Conservation (phyloP, 2,329 filamentous ascomycete species). For the Alternaria sp. region DNA sequence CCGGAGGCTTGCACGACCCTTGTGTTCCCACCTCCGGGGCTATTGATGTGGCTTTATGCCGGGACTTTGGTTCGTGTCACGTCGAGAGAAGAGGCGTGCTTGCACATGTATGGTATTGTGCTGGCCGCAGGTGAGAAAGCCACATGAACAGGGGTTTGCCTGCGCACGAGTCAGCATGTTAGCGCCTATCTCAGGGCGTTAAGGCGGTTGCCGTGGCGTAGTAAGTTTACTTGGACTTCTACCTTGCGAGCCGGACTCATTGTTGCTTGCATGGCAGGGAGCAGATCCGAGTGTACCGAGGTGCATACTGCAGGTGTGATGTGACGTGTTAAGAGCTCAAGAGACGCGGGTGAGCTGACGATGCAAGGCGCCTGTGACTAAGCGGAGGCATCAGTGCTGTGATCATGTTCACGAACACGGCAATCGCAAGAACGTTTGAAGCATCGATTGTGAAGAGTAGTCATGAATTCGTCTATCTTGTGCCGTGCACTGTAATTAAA, state of each 20-base stretch:
- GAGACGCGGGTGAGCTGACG: slow-evolving; percentile 4
- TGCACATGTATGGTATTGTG: neutral
- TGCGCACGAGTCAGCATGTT: neutral
- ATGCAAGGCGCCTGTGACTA: slow-evolving; percentile 3
- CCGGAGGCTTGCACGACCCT: neutral
- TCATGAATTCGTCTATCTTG: neutral
- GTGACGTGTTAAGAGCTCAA: neutral
- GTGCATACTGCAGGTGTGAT: too few relatives aligned
- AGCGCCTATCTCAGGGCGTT: neutral
- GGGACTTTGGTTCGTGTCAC: slow-evolving; percentile 5
- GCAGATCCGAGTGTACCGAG: neutral
- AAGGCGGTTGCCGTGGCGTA: slow-evolving; percentile 3
- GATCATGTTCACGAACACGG: neutral
- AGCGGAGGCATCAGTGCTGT: neutral
- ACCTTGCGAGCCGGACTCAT: neutral
- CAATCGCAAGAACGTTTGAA: neutral
- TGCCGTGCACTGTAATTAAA: neutral
- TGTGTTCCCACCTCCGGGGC: neutral
- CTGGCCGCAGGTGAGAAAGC: slow-evolving; percentile 2
- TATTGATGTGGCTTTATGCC: slow-evolving; percentile 2
- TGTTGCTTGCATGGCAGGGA: neutral
- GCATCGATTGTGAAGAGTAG: neutral
- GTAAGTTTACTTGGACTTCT: neutral
- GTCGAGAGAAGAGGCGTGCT: neutral
- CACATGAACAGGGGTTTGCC: neutral